These are phyloP conservation scores for Ammopiptanthus mongolicus DNA, from an alignment of 306 rosid genomes.

Conservation along the genomic window DNA sequence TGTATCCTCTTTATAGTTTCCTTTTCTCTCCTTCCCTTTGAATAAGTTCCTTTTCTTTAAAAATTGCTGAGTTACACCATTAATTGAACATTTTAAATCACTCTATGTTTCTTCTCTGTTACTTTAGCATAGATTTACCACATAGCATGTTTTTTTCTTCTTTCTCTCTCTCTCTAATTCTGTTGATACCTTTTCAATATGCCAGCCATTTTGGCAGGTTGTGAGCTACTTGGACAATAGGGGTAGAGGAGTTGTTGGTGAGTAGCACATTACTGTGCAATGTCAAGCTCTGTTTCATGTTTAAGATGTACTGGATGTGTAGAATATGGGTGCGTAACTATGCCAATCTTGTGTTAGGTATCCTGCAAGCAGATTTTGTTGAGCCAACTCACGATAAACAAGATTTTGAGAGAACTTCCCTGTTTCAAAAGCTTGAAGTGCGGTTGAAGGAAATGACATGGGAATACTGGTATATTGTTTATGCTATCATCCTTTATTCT, in stretches of 20 bases:
- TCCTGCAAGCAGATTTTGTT: slow-evolving; percentile 81
- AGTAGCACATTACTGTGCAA: slow-evolving; percentile 18
- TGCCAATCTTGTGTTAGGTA: slow-evolving; percentile 43
- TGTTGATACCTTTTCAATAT: slow-evolving; percentile 22
- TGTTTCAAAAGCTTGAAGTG: slow-evolving; percentile 81
- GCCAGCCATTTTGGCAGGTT: slow-evolving; percentile 94
- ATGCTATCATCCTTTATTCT: slow-evolving; percentile 8
- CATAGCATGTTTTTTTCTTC: background rate
- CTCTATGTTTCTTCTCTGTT: background rate
- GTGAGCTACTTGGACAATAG: slow-evolving; percentile 53
- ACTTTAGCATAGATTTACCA: background rate
- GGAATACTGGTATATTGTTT: slow-evolving; percentile 76
- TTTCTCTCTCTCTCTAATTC: background rate
- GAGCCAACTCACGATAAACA: slow-evolving; percentile 93
- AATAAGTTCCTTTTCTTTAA: background rate
- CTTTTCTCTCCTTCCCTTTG: background rate
- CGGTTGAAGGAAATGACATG: slow-evolving; percentile 85
- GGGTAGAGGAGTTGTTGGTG: slow-evolving; percentile 94
- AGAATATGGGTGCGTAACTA: slow-evolving; percentile 5
- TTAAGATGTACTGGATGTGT: background rate
- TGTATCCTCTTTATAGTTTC: background rate
- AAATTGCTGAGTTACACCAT: background rate
- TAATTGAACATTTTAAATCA: background rate
- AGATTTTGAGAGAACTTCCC: slow-evolving; percentile 87
- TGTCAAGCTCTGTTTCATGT: background rate